These are phyloP conservation scores for Penicillium corylophilum DNA, from an alignment of 2,329 filamentous ascomycete species.

Conservation along the genomic window DNA sequence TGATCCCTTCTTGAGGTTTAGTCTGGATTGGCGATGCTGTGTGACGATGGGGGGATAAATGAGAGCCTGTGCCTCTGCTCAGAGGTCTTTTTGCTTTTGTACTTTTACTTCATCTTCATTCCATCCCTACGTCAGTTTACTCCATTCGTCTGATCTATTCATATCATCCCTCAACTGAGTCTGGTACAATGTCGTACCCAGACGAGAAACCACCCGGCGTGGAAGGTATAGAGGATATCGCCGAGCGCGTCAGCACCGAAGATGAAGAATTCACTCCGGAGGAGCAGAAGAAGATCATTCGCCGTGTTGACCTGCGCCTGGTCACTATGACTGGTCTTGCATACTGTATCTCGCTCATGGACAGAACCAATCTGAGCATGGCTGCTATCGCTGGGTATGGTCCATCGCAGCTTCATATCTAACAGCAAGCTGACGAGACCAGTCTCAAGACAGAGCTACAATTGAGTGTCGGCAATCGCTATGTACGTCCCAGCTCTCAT, in stretches of 20 bases:
- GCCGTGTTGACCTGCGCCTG: constrained; percentile 66
- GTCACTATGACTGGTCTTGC: constrained; percentile 63
- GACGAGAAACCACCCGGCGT: constrained; percentile 18
- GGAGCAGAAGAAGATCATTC: constrained; percentile 68
- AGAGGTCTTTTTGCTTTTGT: not conserved
- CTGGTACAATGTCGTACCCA: constrained; percentile 3
- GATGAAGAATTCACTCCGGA: constrained; percentile 29
- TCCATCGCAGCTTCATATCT: not conserved
- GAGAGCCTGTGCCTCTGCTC: not conserved
- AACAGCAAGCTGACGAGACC: not conserved
- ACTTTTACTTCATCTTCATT: not conserved
- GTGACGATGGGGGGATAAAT: not conserved
- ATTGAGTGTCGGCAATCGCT: constrained; percentile 16
- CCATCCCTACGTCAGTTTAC: not conserved
- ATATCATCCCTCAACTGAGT: not conserved
- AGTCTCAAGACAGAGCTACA: constrained; percentile 17
- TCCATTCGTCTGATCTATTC: too few relatives aligned
- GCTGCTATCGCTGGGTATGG: constrained; percentile 67
- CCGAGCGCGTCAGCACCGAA: constrained; percentile 1
- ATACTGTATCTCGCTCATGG: constrained; percentile 76
- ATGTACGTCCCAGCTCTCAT: constrained; percentile 11
- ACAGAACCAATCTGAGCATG: constrained; percentile 67
- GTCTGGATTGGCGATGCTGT: not conserved
- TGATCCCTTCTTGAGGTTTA: not conserved
- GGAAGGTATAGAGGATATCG: constrained; percentile 20